Base-by-base conservation (phyloP, 768 basidiomycete genomes). In the Boletus subcaerulescens region DNA sequence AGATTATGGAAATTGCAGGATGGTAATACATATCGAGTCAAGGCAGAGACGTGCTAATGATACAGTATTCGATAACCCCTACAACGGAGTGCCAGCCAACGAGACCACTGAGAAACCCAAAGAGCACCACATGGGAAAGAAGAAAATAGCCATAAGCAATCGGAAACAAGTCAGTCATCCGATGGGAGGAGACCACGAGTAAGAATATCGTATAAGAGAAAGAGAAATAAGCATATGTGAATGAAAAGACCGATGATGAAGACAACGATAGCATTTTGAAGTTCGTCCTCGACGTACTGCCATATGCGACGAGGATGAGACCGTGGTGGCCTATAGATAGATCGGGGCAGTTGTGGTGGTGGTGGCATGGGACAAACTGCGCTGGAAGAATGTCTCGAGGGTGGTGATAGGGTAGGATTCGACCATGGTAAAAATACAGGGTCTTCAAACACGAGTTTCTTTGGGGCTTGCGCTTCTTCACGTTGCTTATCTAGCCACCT, bases 151-250 rank as follows among this genome's bases (percentile, higher is more conserved):
- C 43, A 6, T 49, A 55, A 32, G 2, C 1, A 43, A 29, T 2
- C 38, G 10, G 15, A 44, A 12, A 54, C 2, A 39, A 14, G 33
- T 68, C 52, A 68, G 39, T 68, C 66, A 41, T 68, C 66, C 3
- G 67, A 60, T 31, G 67, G 66, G 22, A 53, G 26, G 26, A 68
- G 36, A 36, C 67, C 67, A 24, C 67, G 65, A 7, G 58, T 60
- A 11, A 70, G 62, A 41, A 70, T 50, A 60, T 68, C 64, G 56
- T 70, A 70, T 22, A 71, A 40, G 18, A 70, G 61, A 18, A 56
- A 68, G 10, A 68, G 24, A 53, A 58, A 61, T 57, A 70, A 60
- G 18, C 69, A 70, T 24, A 53, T 22, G 35, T 71, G 58, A 53
- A 70, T 64, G 22, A 61, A 46, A 9, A 67, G 42, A n/a, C 69